Conservation (phyloP, 164 flowering plant species). For the Warburgia ugandensis region DNA sequence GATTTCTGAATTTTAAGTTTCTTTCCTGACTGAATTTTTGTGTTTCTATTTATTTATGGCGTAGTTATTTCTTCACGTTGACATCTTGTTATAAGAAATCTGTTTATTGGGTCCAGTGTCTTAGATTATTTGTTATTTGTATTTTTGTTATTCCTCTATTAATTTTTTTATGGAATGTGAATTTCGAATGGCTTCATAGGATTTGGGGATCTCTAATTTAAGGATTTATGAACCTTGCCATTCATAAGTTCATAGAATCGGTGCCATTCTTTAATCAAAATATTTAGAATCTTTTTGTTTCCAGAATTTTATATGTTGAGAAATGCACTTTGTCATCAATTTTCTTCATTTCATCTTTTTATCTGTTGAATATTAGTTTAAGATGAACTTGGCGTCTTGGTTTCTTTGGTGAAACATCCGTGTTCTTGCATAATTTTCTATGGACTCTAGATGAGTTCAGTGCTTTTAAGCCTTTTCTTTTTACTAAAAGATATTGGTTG, state of each 20-base stretch:
- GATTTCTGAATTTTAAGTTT: not conserved
- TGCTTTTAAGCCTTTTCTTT: not conserved
- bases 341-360: not conserved
- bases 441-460: not conserved
- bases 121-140: conserved; percentile 5
- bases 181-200: conserved; percentile 13
- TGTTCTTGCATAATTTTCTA: conserved; percentile 1
- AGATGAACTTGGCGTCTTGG: not conserved
- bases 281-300: not conserved
- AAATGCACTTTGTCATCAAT: not conserved
- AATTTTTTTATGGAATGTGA: conserved; percentile 8
- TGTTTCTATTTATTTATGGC: too few species aligned
- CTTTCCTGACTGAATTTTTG: not conserved
- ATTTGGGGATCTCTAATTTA: conserved; percentile 15
- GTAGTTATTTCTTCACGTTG: too few species aligned
- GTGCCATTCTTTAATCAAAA: not conserved
- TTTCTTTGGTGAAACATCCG: not conserved
- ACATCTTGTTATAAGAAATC: too few species aligned
- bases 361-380: not conserved
- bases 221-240: too few species aligned
- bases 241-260: too few species aligned
- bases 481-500: not conserved
- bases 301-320: not conserved
- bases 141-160: not conserved
- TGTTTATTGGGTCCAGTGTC: too few species aligned